Base-by-base conservation (phyloP, 108 stramenopile species). In the Nitzschia inconspicua region DNA sequence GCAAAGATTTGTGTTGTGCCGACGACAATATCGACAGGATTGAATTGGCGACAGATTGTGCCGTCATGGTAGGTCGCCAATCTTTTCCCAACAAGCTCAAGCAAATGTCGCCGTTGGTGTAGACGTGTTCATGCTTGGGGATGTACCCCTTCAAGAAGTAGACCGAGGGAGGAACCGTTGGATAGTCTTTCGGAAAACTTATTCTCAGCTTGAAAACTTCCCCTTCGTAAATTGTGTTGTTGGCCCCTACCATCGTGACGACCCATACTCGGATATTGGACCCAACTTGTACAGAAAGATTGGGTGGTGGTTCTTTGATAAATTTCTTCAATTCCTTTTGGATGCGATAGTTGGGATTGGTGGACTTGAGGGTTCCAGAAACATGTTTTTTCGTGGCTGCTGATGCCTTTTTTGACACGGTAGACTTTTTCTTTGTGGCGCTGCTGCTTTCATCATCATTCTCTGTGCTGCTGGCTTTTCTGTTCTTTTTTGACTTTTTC, bases 31-130 rank as follows among this genome's bases (percentile, higher is more conserved):
- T 98, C 40, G 86, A 89, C 63, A 96, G 70, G 55, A 98, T 96
- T 28, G 76, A 77, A 19, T 94, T 70, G 3, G 95, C 95, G 61
- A 98, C 79, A 25, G 77, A 84, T 67, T 94, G 91, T 24, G 92
- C 95, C 35, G 95, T 96, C 91, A 98, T 95, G 42, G 88, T 95
- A 3, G 97, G 97, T 42, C 92, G 60, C 97, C 97, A 98, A 66
- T 91, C 97, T 47, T 89, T 85, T 5, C 95, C 95, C n/a, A 98
- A 70, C 44, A 98, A 64, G 52, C 77, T 87, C 54, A 98, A 76
- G 63, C 97, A 96, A 60, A 98, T 98, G 63, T 98, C 97, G 18
- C 97, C 97, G 76, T 98, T 98, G 35, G 97, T 96, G 65, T 98
- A 98, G n/a, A 96, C 94, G 68, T 98, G 97, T 55, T 89, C 89